Evolutionary conservation across 768 basidiomycete genomes (phyloP).

Genomic region (Amanita exitialis): DNA sequence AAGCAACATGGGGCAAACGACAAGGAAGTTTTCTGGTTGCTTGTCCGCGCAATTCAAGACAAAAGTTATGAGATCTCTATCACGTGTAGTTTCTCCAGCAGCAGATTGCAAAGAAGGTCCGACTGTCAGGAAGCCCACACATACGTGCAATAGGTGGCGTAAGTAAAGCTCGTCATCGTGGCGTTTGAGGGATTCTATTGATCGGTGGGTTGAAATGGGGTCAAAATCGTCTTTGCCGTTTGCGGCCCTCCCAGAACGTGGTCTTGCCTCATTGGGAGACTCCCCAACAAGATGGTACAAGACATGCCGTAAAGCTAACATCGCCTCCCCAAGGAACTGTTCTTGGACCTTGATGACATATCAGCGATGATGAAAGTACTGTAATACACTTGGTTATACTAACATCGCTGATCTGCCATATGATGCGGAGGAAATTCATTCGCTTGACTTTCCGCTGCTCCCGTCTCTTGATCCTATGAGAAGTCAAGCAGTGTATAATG

Average conservation of each 20-base stretch:
- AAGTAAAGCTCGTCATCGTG: slow-evolving; percentile 18
- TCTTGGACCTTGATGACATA: slow-evolving; percentile 3
- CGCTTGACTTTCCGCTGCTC: slow-evolving; percentile 14
- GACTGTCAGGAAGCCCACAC: slow-evolving; percentile 48
- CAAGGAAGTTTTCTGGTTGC: slow-evolving; percentile 42
- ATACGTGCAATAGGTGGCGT: slow-evolving; percentile 35
- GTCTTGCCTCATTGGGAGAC: slow-evolving; percentile 11
- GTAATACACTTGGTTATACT: slow-evolving; percentile 14
- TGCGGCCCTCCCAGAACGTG: slow-evolving; percentile 17
- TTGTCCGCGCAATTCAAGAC: slow-evolving; percentile 33
- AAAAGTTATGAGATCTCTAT: slow-evolving; percentile 48
- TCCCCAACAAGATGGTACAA: slow-evolving; percentile 28
- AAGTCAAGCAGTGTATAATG: slow-evolving; percentile 28
- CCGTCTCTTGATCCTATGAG: slow-evolving; percentile 6
- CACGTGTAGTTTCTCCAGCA: slow-evolving; percentile 48
- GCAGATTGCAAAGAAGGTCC: slow-evolving; percentile 55
- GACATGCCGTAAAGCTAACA: slow-evolving; percentile 25
- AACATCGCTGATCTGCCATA: slow-evolving; percentile 70
- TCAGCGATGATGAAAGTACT: background rate
- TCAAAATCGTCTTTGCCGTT: slow-evolving; percentile 51
- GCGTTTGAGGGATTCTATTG: slow-evolving; percentile 18
- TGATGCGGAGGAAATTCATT: slow-evolving; percentile 36
- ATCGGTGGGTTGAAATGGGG: slow-evolving; percentile 27
- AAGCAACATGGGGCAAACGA: slow-evolving; percentile 48
- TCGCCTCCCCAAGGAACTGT: slow-evolving; percentile 10